Percentiles rank a stretch among this genome's conserved stretches.
Evolutionary conservation across 1,139 yeast species (phyloP).

Genomic region (Wickerhamiella infanticola): DNA sequence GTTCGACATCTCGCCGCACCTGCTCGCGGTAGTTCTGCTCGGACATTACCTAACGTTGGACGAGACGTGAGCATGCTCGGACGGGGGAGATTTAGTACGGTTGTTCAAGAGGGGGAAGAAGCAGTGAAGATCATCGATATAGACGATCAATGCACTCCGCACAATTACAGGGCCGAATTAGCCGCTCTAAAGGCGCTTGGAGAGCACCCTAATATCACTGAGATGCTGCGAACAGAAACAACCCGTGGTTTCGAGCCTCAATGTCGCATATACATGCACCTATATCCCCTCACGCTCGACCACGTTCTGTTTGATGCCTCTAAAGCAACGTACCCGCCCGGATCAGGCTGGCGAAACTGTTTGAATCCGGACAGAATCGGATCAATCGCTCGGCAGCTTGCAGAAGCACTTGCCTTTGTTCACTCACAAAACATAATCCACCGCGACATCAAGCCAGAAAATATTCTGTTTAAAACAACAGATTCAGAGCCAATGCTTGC

Average conservation of each 20-base stretch:
- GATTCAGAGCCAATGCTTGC: conserved; percentile 25
- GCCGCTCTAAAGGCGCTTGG: conserved; percentile 14
- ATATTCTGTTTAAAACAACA: conserved; percentile 37
- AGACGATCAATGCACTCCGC: conserved; percentile 37
- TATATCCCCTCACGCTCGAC: conserved; percentile 24
- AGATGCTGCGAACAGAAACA: conserved; percentile 20
- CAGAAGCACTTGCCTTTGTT: conserved; percentile 35
- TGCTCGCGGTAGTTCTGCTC: conserved; percentile 40
- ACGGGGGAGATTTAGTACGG: conserved; percentile 24
- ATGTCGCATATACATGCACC: conserved; percentile 30
- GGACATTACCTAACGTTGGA: not conserved
- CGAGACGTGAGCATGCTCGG: conserved; percentile 12
- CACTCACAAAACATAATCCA: conserved; percentile 59
- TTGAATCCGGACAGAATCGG: conserved; percentile 18
- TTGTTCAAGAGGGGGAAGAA: conserved; percentile 20
- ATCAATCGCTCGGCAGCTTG: conserved; percentile 27
- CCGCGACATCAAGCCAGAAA: conserved; percentile 74
- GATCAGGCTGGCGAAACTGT: conserved; percentile 20
- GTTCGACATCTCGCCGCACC: conserved; percentile 55
- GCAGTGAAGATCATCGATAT: conserved; percentile 34
- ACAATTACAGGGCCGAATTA: conserved; percentile 31
- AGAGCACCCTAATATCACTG: conserved; percentile 13
- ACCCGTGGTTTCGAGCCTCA: conserved; percentile 23
- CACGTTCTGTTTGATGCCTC: conserved; percentile 22
- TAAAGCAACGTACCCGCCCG: conserved; percentile 23